Base-by-base conservation (phyloP, 148 eudicot species). In the Cornus florida region DNA sequence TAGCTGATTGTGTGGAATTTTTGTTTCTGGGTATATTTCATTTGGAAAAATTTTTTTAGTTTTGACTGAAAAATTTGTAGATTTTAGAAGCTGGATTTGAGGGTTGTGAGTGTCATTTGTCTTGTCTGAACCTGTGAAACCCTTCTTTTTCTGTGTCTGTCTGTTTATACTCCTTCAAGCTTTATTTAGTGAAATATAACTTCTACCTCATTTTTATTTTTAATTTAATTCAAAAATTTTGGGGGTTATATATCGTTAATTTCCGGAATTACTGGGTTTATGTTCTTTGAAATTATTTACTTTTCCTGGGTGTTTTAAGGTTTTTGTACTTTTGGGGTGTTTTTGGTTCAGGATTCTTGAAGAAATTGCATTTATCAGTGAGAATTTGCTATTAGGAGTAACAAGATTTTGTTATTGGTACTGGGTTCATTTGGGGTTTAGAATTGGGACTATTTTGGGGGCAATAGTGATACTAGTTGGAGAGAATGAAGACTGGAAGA, bases 401-500 rank as follows among this genome's bases (percentile, higher is more conserved):
- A 41, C 39, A 64, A 71, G 50, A 22, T 46, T 73, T 75, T 77
- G 53, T 19, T 43, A 14, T 32, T 68, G 20, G 53, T 59, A 64
- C n/a, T 82, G 72, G 75, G 50, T 80, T 77, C 62, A 78, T n/a
- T 39, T 70, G 12, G 1, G 6, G 24, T 73, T 82, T 70, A 60
- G 62, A 67, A 67, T 67, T 76, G 69, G 38, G 71, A 46, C 28
- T 48, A 76, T 41, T 46, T 77, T 69, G 68, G 33, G 50, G 28
- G 28, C 28, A 28, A 28, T 28, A 28, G 68, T 23, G 19, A 38
- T 31, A 77, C 33, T 50, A 67, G 66, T 62, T 16, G 1, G 70
- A 31, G 68, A 74, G 39, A 71, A 82, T 84, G 86, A 76, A 28
- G 66, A 77, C 80, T 57, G 81, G 89, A 3, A 87, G 83, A 31